Conservation (phyloP, 2,329 filamentous ascomycete genomes). For the Leptosphaerulina australis region DNA sequence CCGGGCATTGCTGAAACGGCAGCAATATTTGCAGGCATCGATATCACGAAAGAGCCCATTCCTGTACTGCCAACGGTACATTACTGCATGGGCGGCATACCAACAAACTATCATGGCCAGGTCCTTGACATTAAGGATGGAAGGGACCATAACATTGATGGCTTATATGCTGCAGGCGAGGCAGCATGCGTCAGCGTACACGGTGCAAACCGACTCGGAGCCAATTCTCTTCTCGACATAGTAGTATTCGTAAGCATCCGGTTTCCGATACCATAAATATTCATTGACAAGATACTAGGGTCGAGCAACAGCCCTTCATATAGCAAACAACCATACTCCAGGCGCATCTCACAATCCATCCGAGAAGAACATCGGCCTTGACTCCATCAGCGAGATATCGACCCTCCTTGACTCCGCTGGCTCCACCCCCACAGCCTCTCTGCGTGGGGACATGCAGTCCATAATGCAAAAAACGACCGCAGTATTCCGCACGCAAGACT, state of each 20-base stretch:
- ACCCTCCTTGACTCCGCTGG: slow-evolving; percentile 48
- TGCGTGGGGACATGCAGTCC: slow-evolving; percentile 53
- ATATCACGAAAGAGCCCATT: slow-evolving; percentile 57
- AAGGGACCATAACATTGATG: slow-evolving; percentile 52
- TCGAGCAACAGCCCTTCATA: slow-evolving; percentile 53
- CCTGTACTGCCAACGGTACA: slow-evolving; percentile 60
- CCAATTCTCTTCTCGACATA: slow-evolving; percentile 58
- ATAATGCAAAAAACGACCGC: slow-evolving; percentile 56
- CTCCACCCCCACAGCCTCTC: slow-evolving; percentile 44
- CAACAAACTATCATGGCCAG: slow-evolving; percentile 58
- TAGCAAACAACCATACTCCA: slow-evolving; percentile 49
- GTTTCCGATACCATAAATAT: neutral
- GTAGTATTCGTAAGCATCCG: slow-evolving; percentile 52
- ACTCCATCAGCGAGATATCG: slow-evolving; percentile 46
- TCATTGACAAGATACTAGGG: slow-evolving; percentile 37
- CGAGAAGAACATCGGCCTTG: slow-evolving; percentile 44
- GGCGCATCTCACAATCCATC: slow-evolving; percentile 44
- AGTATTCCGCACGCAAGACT: slow-evolving; percentile 53
- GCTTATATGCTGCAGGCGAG: slow-evolving; percentile 57
- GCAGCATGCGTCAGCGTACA: slow-evolving; percentile 58
- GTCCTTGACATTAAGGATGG: slow-evolving; percentile 50
- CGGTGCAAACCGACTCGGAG: slow-evolving; percentile 56
- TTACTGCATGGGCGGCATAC: slow-evolving; percentile 60
- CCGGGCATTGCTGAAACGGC: slow-evolving; percentile 60
- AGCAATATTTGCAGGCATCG: slow-evolving; percentile 57